Evolutionary conservation across 768 basidiomycete species (phyloP).

Genomic region (Suillus weaverae): DNA sequence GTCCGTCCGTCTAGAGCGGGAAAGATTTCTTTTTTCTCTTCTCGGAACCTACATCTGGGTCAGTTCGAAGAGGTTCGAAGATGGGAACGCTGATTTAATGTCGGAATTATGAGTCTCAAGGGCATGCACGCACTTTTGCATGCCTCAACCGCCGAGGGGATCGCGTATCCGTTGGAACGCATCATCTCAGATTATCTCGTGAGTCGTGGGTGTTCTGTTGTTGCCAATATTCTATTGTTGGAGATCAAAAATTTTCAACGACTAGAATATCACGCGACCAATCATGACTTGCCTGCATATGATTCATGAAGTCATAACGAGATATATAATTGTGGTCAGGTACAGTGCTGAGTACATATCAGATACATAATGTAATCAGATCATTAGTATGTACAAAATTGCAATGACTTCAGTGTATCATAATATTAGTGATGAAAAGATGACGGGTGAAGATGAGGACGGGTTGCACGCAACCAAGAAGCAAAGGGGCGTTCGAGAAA

Average conservation of each 20-base stretch:
- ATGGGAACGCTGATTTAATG: background rate
- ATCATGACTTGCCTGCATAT: background rate
- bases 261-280: background rate
- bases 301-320: background rate
- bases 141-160: background rate
- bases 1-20: background rate
- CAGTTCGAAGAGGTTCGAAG: background rate
- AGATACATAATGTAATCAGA: background rate
- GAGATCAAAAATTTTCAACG: constrained; percentile 1
- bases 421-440: background rate
- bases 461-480: constrained; percentile 3
- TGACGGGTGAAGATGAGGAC: background rate
- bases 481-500: constrained; percentile 17
- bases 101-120: background rate
- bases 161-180: background rate
- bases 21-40: background rate
- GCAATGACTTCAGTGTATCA: constrained; percentile 5
- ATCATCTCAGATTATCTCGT: background rate
- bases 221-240: constrained; percentile 5
- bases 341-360: constrained; percentile 4
- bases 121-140: background rate
- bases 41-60: background rate
- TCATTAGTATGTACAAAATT: constrained; percentile 10
- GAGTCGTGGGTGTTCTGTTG: background rate
- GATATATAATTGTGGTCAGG: constrained; percentile 5